Base-by-base conservation (phyloP, 2,329 filamentous ascomycete species). In the Colletotrichum gigasporum region DNA sequence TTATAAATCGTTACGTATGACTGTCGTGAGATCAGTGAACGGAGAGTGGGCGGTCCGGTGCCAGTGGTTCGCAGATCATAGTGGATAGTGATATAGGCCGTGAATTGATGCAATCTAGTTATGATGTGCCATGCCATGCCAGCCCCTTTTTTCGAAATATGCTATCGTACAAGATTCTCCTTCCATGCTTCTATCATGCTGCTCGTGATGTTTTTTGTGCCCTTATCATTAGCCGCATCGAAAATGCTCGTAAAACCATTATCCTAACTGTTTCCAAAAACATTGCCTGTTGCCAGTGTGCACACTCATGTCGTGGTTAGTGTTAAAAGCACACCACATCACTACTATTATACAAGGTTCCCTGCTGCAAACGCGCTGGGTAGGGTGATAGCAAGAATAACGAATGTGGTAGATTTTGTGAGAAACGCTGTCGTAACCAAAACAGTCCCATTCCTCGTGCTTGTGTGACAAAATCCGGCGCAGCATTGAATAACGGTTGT, bases 351-450 rank as follows among this genome's bases (percentile, higher is more conserved):
- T 62, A 61, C 35, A 51, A 24, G 16, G 16, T 32, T 26, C 26
- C 48, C 50, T 26, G 30, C 16, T 22, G 18, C 47, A 41, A n/a
- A 18, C 22, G 41, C 28, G 14, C 37, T 24, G 34, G 35, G 18
- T 20, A 42, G 18, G 16, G 18, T 11, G 51, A 48, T 44, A 42
- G 44, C 37, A 51, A 42, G 39, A 56, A 39, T 58, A 65, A 67
- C 34, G 65, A 67, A 35, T 44, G 54, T 67, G 56, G 45, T 67
- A 50, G 34, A 62, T 65, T 67, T 61, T 62, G 51, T 51, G 51
- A 55, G 42, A 47, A 45, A 32, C 26, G 30, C 48, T 55, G 56
- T 28, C 7, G 28, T 41, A 50, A 53, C 35, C 50, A 53, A 30
- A 20, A 37, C 18, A 48, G 26, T 58, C 37, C 60, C 26, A 53